Evolutionary conservation across 2,329 filamentous ascomycete genomes (phyloP), one percentile per base, ranked within the genome.

Genomic region (Phaeoacremonium minimum): DNA sequence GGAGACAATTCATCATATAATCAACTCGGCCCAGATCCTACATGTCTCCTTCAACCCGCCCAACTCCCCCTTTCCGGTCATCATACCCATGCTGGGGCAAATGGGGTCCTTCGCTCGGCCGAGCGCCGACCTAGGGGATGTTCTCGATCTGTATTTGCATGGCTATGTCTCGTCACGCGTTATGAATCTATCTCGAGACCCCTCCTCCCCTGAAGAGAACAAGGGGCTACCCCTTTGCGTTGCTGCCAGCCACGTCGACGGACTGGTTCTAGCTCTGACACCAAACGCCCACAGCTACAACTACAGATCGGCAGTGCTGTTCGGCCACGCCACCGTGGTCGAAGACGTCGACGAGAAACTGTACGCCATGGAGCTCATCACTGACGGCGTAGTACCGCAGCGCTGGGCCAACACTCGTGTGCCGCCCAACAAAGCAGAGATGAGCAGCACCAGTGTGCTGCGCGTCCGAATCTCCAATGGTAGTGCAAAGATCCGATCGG

Each of bases 281-380:
- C 85, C 87, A 11, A 85, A 87, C 65, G 77, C 76, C 41, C 87
- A 94, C 67, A 86, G 77, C 64, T 90, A 87, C 68, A 91, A 94
- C 67, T 95, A 93, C 65, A 85, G 87, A 44, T 87, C 82, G 28
- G 85, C 85, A 9, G 67, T 88, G 7, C 69, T 93, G 11, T 88
- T 91, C 52, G 89, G 88, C 2, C 76, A 81, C 55, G 88, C 83
- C 1, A 68, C 61, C 7, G 59, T 83, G 2, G 85, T 95, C 6
- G 75, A 77, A 3, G 77, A 84, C 42, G 57, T 63, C 0, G 75
- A 71, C 4, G 88, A 95, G 65, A 86, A 86, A 54, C 55, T 86
- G 5, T 93, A 77, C 63, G 87, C 87, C 7, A 84, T 95, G 79
- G 64, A 81, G 48, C 66, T 85, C 39, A 83, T 95, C 55, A 94